Evolutionary conservation across 1,284 basidiomycete genomes (phyloP).

Genomic region (Ceratobasidium theobromae): DNA sequence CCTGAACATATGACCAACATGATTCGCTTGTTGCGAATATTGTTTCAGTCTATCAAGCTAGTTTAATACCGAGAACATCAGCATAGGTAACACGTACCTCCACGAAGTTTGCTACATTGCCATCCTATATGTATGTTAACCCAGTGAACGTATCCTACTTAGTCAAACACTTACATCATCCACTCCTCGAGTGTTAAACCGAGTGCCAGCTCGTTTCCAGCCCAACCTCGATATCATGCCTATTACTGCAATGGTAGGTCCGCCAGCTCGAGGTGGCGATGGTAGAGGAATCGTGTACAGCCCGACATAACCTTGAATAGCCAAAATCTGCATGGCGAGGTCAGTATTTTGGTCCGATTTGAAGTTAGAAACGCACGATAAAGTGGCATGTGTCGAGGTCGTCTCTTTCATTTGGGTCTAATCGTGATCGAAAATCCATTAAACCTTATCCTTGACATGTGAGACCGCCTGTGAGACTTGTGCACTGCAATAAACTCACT

Average conservation of each 20-base stretch:
- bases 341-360: constrained; percentile 32
- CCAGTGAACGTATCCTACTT: no score
- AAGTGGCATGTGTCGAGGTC: constrained; percentile 79
- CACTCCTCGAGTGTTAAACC: constrained; percentile 96
- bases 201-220: constrained; percentile 94
- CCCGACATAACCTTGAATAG: constrained; percentile 92
- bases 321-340: constrained; percentile 59
- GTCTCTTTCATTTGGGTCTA: constrained; percentile 66
- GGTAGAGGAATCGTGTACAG: constrained; percentile 69
- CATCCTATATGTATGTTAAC: constrained; percentile 52
- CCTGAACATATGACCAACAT: constrained; percentile 88
- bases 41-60: constrained; percentile 72
- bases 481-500: constrained; percentile 45
- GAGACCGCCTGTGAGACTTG: not conserved
- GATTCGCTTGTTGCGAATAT: constrained; percentile 82
- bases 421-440: constrained; percentile 74
- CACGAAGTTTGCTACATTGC: constrained; percentile 96
- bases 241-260: constrained; percentile 66
- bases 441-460: constrained; percentile 42
- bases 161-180: constrained; percentile 60
- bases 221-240: constrained; percentile 85
- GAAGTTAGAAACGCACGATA: constrained; percentile 56
- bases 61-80: not conserved
- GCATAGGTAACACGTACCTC: constrained; percentile 58
- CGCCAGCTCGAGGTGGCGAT: constrained; percentile 67